These are phyloP conservation scores for Niveomyces coronatus DNA, from an alignment of 2,329 filamentous ascomycete species.

Conservation along the genomic window DNA sequence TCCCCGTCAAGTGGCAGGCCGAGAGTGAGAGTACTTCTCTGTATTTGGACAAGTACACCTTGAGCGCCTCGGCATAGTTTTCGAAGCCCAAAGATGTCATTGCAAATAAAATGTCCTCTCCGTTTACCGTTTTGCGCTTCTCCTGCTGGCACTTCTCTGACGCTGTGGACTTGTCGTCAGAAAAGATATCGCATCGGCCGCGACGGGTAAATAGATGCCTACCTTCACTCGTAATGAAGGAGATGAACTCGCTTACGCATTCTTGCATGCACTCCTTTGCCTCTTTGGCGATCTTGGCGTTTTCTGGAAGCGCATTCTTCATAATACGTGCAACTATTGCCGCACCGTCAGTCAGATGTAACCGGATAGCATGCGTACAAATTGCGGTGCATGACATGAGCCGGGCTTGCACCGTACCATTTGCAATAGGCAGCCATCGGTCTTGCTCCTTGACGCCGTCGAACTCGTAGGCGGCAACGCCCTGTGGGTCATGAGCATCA, in stretches of 20 bases:
- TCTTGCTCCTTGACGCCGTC: slow-evolving; percentile 97
- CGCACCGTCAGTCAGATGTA: no score
- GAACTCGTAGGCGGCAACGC: slow-evolving; percentile 77
- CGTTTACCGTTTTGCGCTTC: slow-evolving; percentile 98
- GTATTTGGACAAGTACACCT: slow-evolving; percentile 96
- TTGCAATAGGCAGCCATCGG: slow-evolving; percentile 98
- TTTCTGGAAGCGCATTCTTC: slow-evolving; percentile 95
- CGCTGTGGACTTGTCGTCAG: slow-evolving; percentile 40
- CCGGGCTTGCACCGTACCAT: slow-evolving; percentile 71
- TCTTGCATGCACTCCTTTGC: slow-evolving; percentile 99
- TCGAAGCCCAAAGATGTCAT: slow-evolving; percentile 99
- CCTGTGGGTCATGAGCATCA: slow-evolving; percentile 69
- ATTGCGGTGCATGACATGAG: no score
- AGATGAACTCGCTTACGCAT: slow-evolving; percentile 99
- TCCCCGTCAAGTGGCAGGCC: neutral
- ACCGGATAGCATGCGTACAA: no score
- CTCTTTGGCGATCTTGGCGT: slow-evolving; percentile 98
- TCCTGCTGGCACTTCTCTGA: slow-evolving; percentile 99
- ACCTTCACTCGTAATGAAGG: slow-evolving; percentile 99
- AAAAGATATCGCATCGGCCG: no score
- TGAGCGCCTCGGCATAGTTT: slow-evolving; percentile 95
- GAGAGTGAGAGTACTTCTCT: slow-evolving; percentile 66
- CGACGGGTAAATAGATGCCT: no score
- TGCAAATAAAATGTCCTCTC: slow-evolving; percentile 95
- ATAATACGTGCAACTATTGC: slow-evolving; percentile 97